Base-by-base conservation (phyloP, 257 asterid species). In the Ehretia macrophylla region DNA sequence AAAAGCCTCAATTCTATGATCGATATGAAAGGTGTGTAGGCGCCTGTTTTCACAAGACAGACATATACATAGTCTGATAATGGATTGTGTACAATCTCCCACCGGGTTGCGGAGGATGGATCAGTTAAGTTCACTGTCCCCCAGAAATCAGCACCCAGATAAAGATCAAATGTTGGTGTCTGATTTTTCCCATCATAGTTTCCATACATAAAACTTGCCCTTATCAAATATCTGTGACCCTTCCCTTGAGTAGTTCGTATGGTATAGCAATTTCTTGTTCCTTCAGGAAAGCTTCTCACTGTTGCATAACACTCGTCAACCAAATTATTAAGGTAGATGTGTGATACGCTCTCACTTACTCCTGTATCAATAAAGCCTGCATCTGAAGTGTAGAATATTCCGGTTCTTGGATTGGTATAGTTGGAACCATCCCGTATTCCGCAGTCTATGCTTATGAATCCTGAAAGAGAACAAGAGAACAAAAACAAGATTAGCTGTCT, bases 361-460 rank as follows among this genome's bases (percentile, higher is more conserved):
- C 73, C 77, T 8, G 38, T 55, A 40, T 49, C 60, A 6, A 56
- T 38, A 13, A 60, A 61, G 14, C 65, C 66, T 20, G 64, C 56
- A 37, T 72, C 77, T 42, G 73, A 50, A 32, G 23, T 20, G 60
- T 72, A 66, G 5, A 8, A 0, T 61, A 72, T 46, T 5, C 62
- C 66, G 3, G 69, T 72, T 18, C 0, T 23, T 6, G 32, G 40
- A 37, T 71, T 68, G 0, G 65, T 65, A 20, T 71, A 71, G 23
- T 19, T 32, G 13, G 72, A 49, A 42, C 46, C 58, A 27, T 55
- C 58, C 17, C 55, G 50, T 22, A 57, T 42, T 22, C 77, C 73
- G 56, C 77, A 66, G 55, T 66, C 77, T 8, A 72, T 17, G 61
- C 77, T 72, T 38, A 66, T 56, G 72, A 72, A 72, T 14, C 72